These are phyloP conservation scores for Globisporangium paroecandrum DNA, from an alignment of 352 stramenopile genomes.

Conservation along the genomic window DNA sequence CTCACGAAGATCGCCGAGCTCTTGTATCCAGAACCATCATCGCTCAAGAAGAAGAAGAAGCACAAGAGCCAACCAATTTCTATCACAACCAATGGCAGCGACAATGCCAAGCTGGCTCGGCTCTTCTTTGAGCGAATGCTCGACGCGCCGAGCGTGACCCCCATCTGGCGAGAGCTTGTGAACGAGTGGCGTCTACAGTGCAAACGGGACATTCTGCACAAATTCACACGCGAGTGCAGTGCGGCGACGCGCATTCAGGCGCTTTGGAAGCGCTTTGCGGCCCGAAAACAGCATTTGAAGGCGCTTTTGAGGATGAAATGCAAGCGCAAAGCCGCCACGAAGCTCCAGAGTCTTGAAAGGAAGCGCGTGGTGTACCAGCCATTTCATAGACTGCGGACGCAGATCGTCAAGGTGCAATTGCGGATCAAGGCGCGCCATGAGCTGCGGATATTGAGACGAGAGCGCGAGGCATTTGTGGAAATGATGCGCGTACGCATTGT, in stretches of 20 bases:
- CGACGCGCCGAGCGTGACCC: slow-evolving; percentile 31
- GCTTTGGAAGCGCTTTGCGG: slow-evolving; percentile 33
- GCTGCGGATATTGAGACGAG: slow-evolving; percentile 33
- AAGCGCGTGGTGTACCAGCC: slow-evolving; percentile 20
- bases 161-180: slow-evolving; percentile 42
- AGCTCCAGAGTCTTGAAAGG: slow-evolving; percentile 42
- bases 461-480: slow-evolving; percentile 33
- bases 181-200: slow-evolving; percentile 38
- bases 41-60: background rate
- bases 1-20: slow-evolving; percentile 35
- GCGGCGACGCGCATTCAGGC: slow-evolving; percentile 50
- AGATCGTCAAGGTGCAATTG: slow-evolving; percentile 19
- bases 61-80: background rate
- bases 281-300: slow-evolving; percentile 10
- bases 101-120: slow-evolving; percentile 14
- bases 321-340: slow-evolving; percentile 37
- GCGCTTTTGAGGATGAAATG: slow-evolving; percentile 32
- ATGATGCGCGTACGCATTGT: slow-evolving; percentile 42
- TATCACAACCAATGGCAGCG: background rate
- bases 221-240: slow-evolving; percentile 32
- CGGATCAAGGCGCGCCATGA: slow-evolving; percentile 32
- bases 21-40: slow-evolving; percentile 22
- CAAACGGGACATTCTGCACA: slow-evolving; percentile 32
- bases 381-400: slow-evolving; percentile 19
- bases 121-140: slow-evolving; percentile 54